Percentiles rank a stretch among this genome's conserved stretches.
Conservation (phyloP, 345 rosid genomes). For the Reutealis trisperma region DNA sequence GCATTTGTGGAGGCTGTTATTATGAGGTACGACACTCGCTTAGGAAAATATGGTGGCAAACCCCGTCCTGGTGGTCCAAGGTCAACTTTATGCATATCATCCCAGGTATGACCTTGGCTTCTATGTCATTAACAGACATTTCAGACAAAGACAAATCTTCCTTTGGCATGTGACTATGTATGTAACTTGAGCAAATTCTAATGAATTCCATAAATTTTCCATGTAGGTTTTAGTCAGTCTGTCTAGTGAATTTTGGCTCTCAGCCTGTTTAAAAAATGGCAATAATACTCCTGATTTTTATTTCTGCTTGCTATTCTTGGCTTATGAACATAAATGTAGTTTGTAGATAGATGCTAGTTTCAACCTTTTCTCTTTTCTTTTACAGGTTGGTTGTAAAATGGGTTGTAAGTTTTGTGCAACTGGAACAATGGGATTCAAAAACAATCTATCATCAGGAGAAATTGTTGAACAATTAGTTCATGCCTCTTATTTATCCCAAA, state of each 20-base stretch:
- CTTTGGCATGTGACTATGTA: neutral
- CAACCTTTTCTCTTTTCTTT: neutral
- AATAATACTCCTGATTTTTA: neutral
- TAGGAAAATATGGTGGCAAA: constrained; percentile 83
- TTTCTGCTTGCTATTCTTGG: neutral
- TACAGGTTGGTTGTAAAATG: constrained; percentile 98
- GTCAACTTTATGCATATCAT: constrained; percentile 85
- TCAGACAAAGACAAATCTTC: neutral
- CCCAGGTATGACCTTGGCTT: constrained; percentile 56
- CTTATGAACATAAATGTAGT: neutral
- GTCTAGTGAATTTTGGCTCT: neutral
- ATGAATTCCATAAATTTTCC: neutral
- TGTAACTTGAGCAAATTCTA: neutral
- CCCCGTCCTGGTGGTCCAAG: constrained; percentile 85
- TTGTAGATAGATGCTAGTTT: neutral
- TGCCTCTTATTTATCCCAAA: constrained; percentile 66
- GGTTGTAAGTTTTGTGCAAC: constrained; percentile 98
- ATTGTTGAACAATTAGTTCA: constrained; percentile 96
- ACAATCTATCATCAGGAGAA: constrained; percentile 82
- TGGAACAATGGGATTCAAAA: constrained; percentile 95
- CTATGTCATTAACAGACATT: neutral
- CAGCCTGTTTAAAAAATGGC: neutral
- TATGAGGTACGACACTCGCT: constrained; percentile 83
- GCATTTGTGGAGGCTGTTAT: constrained; percentile 93
- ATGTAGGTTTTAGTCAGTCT: neutral